Conservation (phyloP, 352 stramenopile species). For the Halophytophthora batemanensis region DNA sequence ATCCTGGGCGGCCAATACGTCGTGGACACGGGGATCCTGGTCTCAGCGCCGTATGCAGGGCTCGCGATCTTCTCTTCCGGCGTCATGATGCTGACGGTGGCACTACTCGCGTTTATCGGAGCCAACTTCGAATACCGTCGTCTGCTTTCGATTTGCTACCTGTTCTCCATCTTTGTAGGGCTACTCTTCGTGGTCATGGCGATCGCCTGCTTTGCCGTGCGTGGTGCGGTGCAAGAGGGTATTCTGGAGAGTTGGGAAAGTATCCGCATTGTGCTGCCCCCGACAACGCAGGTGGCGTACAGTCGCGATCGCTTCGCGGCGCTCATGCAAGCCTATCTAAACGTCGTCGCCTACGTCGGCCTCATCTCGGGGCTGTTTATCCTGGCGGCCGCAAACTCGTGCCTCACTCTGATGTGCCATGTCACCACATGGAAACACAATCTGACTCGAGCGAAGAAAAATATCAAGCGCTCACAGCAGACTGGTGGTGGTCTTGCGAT, state of each 20-base stretch:
- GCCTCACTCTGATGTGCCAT: constrained; percentile 54
- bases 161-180: constrained; percentile 55
- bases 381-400: constrained; percentile 44
- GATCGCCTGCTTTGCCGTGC: constrained; percentile 56
- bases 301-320: constrained; percentile 59
- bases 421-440: constrained; percentile 53
- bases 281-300: constrained; percentile 65
- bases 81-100: constrained; percentile 47
- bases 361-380: constrained; percentile 60
- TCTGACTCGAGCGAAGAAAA: constrained; percentile 49
- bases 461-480: constrained; percentile 30
- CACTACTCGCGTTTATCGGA: constrained; percentile 65
- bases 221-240: constrained; percentile 44
- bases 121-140: constrained; percentile 76
- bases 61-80: constrained; percentile 65
- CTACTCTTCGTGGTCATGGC: constrained; percentile 45
- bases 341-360: constrained; percentile 51
- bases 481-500: constrained; percentile 15
- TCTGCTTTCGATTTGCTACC: constrained; percentile 63
- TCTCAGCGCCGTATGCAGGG: constrained; percentile 65
- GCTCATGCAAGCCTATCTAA: constrained; percentile 54
- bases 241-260: constrained; percentile 55
- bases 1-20: constrained; percentile 73
- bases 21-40: constrained; percentile 57
- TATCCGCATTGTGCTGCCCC: constrained; percentile 60